A percentile compares a stretch with the other conserved stretches of the same genome.
These are phyloP conservation scores for Lodderomyces parapsilosis DNA, from an alignment of 1,139 yeast genomes.

Conservation along the genomic window DNA sequence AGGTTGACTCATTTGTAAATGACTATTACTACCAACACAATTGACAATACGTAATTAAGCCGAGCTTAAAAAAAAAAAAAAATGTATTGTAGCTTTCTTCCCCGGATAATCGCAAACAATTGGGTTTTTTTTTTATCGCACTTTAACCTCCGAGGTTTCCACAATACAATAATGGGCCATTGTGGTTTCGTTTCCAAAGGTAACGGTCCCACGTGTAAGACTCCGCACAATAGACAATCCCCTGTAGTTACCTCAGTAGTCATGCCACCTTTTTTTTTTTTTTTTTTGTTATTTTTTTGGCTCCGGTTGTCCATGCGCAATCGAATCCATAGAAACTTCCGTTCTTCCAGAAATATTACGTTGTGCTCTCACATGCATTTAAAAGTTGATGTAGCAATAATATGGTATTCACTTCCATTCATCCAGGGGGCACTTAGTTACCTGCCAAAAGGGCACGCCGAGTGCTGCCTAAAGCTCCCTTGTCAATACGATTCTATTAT, in stretches of 20 bases:
- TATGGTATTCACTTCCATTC: background rate
- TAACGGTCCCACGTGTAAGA: background rate
- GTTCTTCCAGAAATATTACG: background rate
- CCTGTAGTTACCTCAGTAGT: background rate
- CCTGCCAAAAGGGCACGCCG: too few relatives aligned
- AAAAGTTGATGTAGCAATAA: background rate
- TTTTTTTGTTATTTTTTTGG: too few relatives aligned
- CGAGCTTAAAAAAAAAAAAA: background rate
- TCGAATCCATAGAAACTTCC: background rate
- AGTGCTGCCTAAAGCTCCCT: too few relatives aligned
- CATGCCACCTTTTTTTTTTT: slow-evolving; percentile 1
- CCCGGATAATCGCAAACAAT: background rate
- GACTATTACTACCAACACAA: too few relatives aligned
- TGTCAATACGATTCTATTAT: background rate
- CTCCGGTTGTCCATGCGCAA: too few relatives aligned
- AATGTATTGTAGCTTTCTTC: too few relatives aligned
- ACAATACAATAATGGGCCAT: background rate
- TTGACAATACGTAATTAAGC: slow-evolving; percentile 1
- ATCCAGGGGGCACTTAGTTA: too few relatives aligned
- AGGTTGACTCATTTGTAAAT: slow-evolving; percentile 1
- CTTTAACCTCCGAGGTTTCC: background rate
- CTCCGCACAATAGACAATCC: too few relatives aligned
- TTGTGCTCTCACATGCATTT: background rate
- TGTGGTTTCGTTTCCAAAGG: background rate
- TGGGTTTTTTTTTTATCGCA: too few relatives aligned